A percentile compares a stretch with the other conserved stretches of the same genome.
Conservation (phyloP, 2,329 filamentous ascomycete genomes). For the Annulohypoxylon truncatum region DNA sequence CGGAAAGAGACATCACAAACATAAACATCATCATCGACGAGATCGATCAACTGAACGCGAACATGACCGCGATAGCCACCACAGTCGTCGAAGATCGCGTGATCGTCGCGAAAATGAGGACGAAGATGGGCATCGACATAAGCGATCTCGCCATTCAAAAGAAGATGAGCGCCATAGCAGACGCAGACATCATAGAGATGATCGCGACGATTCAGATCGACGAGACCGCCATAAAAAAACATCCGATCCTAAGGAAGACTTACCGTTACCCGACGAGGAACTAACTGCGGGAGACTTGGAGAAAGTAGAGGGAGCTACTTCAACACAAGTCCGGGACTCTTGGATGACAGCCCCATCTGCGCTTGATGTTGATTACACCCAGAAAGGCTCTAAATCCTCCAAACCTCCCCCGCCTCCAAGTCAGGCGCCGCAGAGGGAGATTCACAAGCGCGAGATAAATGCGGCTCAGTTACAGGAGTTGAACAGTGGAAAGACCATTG, state of each 20-base stretch:
- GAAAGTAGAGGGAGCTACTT: constrained; percentile 48
- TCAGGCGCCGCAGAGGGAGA: constrained; percentile 73
- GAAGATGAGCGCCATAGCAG: constrained; percentile 60
- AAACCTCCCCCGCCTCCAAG: constrained; percentile 63
- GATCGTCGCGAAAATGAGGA: constrained; percentile 57
- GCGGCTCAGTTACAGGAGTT: constrained; percentile 70
- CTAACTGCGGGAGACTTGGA: constrained; percentile 49
- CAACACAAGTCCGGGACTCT: constrained; percentile 75
- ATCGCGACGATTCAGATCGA: constrained; percentile 51
- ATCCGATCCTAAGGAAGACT: constrained; percentile 62
- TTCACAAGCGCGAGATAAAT: constrained; percentile 88
- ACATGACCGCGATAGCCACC: constrained; percentile 52
- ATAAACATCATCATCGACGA: constrained; percentile 60
- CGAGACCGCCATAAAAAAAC: constrained; percentile 54
- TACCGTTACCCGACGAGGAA: constrained; percentile 64
- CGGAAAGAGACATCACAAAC: constrained; percentile 58
- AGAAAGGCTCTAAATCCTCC: constrained; percentile 66
- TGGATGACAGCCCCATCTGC: constrained; percentile 95
- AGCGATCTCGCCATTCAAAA: constrained; percentile 69
- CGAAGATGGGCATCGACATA: constrained; percentile 69
- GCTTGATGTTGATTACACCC: constrained; percentile 85
- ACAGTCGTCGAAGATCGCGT: constrained; percentile 51
- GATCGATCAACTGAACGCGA: constrained; percentile 59
- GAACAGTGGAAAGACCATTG: constrained; percentile 65
- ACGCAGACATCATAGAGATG: constrained; percentile 44